These are phyloP conservation scores for Globisporangium cystogenes DNA, from an alignment of 352 stramenopile species.

Conservation along the genomic window DNA sequence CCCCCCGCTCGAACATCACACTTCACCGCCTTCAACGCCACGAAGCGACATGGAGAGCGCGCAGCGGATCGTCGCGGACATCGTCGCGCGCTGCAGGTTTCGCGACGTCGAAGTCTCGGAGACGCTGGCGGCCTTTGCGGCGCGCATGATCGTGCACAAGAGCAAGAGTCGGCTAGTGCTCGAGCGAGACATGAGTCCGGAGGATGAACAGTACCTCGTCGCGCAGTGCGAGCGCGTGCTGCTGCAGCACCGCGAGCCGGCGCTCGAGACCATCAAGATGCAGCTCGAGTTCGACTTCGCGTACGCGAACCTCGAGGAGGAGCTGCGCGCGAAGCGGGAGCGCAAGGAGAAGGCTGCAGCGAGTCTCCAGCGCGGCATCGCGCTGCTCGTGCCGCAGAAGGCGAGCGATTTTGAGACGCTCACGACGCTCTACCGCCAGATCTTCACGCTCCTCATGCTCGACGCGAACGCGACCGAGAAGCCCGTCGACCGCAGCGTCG, in stretches of 20 bases:
- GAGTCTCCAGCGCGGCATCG: constrained; percentile 72
- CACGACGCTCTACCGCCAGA: constrained; percentile 89
- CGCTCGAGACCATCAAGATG: constrained; percentile 93
- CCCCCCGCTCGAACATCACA: too few species aligned
- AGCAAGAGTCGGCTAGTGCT: constrained; percentile 63
- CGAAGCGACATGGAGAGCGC: constrained; percentile 49
- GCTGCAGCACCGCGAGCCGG: constrained; percentile 67
- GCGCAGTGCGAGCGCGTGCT: constrained; percentile 74
- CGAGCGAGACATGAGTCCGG: constrained; percentile 61
- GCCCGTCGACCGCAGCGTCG: constrained; percentile 58
- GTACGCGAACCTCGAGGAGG: constrained; percentile 83
- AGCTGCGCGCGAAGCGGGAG: constrained; percentile 49
- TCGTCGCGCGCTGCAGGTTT: constrained; percentile 68
- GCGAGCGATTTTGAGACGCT: constrained; percentile 88
- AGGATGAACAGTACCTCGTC: constrained; percentile 73
- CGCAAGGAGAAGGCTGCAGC: constrained; percentile 51
- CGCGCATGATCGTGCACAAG: constrained; percentile 57
- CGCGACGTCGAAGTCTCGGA: constrained; percentile 79
- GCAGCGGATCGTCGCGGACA: constrained; percentile 60
- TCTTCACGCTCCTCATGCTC: constrained; percentile 80
- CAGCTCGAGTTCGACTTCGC: constrained; percentile 92
- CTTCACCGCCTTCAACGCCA: not conserved
- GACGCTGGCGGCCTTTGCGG: constrained; percentile 86
- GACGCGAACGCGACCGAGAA: constrained; percentile 36
- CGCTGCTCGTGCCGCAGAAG: constrained; percentile 63